Base-by-base conservation (phyloP, 2,329 filamentous ascomycete species). In the Graphium sp. region DNA sequence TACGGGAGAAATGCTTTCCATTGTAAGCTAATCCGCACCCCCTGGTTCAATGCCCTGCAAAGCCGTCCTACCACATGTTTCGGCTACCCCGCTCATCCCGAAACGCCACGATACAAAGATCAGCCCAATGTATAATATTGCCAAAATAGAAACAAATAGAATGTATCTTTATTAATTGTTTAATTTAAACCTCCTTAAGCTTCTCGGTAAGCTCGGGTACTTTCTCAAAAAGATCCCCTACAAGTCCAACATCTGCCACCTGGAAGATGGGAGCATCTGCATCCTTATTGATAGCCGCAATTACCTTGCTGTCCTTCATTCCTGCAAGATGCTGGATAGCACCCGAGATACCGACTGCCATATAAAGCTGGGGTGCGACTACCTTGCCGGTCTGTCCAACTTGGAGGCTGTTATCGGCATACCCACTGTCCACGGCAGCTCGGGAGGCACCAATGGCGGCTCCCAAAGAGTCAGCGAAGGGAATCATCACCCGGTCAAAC, bases 271-370 rank as follows among this genome's bases (percentile, higher is more conserved):
- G 89, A 32, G 89, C 89, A 53, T 98, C 89, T 5, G 74, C 62
- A 47, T 98, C 89, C 62, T 98, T 98, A 66, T 98, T 98, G 48
- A 98, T 95, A 10, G 83, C 83, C 14, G 87, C 89, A 58, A 98
- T 98, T 34, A 98, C 89, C 62, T 98, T 98, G 62, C 84, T 94
- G 49, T 98, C 89, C 68, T 98, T 98, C 89, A 98, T 98, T 48
- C 89, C 89, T 18, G 89, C 89, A 55, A 98, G 56, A 62, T 98
- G 89, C 58, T 98, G 89, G 42, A 98, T 98, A 14, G 89, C 89
- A 30, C 89, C 89, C 7, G 83, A 93, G 42, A 98, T 95, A 46
- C 89, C 89, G 9, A 87, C 85, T 30, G 84, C 91, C 41, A 98
- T 66, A 50, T 98, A 98, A 35, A 98, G 61, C 53, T 98, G 77